phyloP scores from a whole-genome alignment of 345 rosid genomes.

The Anacardium occidentale region DNA sequence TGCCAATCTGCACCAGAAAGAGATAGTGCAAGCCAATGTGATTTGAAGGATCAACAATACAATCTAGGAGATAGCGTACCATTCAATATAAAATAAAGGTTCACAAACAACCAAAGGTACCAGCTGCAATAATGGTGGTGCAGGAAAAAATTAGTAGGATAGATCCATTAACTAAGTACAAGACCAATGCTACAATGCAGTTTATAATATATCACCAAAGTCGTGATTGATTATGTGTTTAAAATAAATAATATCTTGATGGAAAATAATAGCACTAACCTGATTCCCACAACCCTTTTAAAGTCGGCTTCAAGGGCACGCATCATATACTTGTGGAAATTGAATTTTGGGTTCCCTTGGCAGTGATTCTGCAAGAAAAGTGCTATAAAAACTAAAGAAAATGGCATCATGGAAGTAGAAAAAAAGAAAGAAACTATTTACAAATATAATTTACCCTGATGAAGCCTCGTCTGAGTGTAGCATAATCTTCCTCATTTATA shows the following conservation, averaged over 20 bases:
- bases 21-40: neutral
- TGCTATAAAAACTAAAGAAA: neutral
- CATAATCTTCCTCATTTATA: conserved; percentile 71
- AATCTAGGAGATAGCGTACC: conserved; percentile 35
- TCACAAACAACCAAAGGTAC: conserved; percentile 89
- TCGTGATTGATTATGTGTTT: too few relatives aligned
- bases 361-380: conserved; percentile 65
- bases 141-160: neutral
- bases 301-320: conserved; percentile 95
- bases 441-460: conserved; percentile 45
- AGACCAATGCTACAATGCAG: too few relatives aligned
- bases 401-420: neutral
- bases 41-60: neutral
- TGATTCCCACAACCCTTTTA: conserved; percentile 89
- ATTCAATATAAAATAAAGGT: conserved; percentile 69
- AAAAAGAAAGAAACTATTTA: neutral
- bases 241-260: too few relatives aligned
- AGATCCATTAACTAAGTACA: neutral
- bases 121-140: conserved; percentile 52
- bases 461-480: conserved; percentile 74
- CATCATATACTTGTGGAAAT: conserved; percentile 80
- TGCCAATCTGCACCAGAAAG: conserved; percentile 61
- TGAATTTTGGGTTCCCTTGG: conserved; percentile 62
- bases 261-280: conserved; percentile 44
- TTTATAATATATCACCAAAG: too few relatives aligned